These are phyloP conservation scores for Fonsecaea pedrosoi DNA, from an alignment of 2,329 filamentous ascomycete genomes.

Conservation along the genomic window DNA sequence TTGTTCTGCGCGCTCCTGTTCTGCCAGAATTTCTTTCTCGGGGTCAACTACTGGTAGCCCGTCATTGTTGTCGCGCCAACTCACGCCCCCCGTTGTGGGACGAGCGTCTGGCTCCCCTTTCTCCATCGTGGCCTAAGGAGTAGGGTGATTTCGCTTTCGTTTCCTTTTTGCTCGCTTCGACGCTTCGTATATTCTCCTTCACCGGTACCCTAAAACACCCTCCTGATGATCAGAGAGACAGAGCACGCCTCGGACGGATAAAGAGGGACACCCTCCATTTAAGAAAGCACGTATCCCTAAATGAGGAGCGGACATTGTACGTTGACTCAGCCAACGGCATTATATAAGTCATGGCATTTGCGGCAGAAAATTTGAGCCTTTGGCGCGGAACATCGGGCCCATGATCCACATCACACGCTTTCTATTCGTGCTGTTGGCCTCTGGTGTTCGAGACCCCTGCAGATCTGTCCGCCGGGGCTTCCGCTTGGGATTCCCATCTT, in stretches of 20 bases:
- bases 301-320: neutral
- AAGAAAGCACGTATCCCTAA: conserved; percentile 5
- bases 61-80: conserved; percentile 6
- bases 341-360: conserved; percentile 7
- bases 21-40: conserved; percentile 2
- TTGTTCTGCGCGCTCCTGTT: neutral
- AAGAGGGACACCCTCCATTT: neutral
- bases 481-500: neutral
- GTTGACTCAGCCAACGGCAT: conserved; percentile 15
- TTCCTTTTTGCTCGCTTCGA: neutral
- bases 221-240: neutral
- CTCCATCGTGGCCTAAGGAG: neutral
- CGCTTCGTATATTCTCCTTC: neutral
- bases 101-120: neutral
- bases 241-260: neutral
- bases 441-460: neutral
- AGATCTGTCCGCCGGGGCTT: conserved; percentile 12
- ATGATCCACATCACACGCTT: conserved; percentile 5
- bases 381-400: conserved; percentile 15
- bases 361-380: conserved; percentile 11
- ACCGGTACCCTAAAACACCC: neutral
- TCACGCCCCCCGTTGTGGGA: neutral
- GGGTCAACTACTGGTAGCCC: neutral
- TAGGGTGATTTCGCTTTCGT: neutral
- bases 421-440: neutral